Evolutionary conservation across 2,329 filamentous ascomycete species (phyloP), one percentile per base, ranked within the genome.

Genomic region (Sporothrix inflata): DNA sequence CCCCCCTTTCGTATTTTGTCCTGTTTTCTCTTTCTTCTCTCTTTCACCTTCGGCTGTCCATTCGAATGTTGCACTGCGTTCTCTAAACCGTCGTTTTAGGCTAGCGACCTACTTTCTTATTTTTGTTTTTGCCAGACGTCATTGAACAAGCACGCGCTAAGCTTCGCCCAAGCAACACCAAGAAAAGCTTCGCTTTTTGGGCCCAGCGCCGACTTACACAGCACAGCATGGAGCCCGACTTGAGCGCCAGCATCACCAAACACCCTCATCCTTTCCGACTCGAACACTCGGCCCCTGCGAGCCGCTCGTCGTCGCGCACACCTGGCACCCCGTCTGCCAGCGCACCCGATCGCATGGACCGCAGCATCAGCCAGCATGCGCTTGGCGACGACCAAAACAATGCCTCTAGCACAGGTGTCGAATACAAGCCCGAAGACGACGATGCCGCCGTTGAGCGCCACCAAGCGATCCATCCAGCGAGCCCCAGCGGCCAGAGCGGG

Each of bases 381-480:
- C 70, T 76, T 67, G 77, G 76, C 77, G 19, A 77, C 79, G 11
- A 75, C 73, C 16, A 66, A 8, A 30, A 63, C 42, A 78, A 81
- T 71, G 85, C 80, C 42, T 82, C 82, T 21, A 86, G 84, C 75
- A 86, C 85, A 7, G 83, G 81, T 72, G 79, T 86, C 67, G 84
- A 86, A 77, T 77, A 79, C 45, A 76, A 79, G 6, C 75, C 77
- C 19, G 74, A 77, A 9, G 81, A 83, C 38, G 75, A 83, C 45
- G 73, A 77, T 11, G 82, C 83, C 27, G 75, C 84, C 40, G 79
- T 83, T 16, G 82, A 82, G 73, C 84, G 84, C 69, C 84, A 86
- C 73, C 77, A 78, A 24, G 79, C 81, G 3, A 27, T 21, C 8
- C 72, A 72, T 2, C 67, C 72, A 3, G 11, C 34, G 8, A 72